phyloP scores from a whole-genome alignment of 768 basidiomycete genomes.

The Candolleomyces aberdarensis region DNA sequence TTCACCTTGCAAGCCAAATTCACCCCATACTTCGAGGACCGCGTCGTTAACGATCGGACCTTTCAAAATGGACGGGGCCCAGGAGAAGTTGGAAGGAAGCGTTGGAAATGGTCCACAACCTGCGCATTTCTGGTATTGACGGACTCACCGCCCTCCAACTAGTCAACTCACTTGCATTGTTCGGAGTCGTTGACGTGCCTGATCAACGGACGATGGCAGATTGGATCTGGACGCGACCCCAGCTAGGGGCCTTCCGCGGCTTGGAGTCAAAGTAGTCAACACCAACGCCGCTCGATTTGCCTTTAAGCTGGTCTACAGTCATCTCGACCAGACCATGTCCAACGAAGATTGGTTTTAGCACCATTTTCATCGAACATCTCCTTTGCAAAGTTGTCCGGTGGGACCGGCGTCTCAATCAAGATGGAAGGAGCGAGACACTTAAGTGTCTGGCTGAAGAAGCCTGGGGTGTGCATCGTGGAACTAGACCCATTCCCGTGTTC shows the following conservation, averaged over 20 bases:
- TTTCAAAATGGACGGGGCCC: background rate
- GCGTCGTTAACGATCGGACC: slow-evolving; percentile 4
- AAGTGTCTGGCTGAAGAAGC: background rate
- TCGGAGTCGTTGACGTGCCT: slow-evolving; percentile 7
- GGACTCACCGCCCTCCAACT: slow-evolving; percentile 14
- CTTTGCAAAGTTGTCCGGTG: slow-evolving; percentile 20
- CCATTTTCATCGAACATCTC: slow-evolving; percentile 17
- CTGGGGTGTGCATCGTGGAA: no score
- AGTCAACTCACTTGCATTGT: slow-evolving; percentile 11
- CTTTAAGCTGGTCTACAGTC: slow-evolving; percentile 9
- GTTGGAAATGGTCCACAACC: background rate
- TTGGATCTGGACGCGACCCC: slow-evolving; percentile 6
- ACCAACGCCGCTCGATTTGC: slow-evolving; percentile 4
- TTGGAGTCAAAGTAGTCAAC: slow-evolving; percentile 6
- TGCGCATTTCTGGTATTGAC: slow-evolving; percentile 1
- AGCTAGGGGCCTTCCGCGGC: slow-evolving; percentile 11
- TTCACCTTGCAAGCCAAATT: slow-evolving; percentile 7
- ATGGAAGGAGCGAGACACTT: background rate
- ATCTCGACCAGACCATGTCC: slow-evolving; percentile 6
- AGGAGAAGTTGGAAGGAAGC: slow-evolving; percentile 6
- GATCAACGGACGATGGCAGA: slow-evolving; percentile 3
- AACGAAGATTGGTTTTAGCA: slow-evolving; percentile 14
- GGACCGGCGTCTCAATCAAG: background rate
- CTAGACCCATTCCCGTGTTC: no score
- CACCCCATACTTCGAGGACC: background rate